Base-by-base conservation (phyloP, 345 rosid species). In the Euphorbia tirucalli region DNA sequence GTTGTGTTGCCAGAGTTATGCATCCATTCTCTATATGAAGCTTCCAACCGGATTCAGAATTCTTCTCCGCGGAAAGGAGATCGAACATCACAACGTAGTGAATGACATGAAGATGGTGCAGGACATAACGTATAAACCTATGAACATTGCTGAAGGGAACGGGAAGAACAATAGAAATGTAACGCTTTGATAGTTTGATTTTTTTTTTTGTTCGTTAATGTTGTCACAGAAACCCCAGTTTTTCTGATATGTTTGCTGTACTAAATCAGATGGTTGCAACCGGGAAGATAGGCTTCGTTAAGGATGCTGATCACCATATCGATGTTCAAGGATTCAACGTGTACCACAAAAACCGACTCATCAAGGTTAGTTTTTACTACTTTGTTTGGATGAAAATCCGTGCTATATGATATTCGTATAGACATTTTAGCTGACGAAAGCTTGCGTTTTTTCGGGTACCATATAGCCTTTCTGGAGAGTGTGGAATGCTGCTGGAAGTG, bases 241-340 rank as follows among this genome's bases (percentile, higher is more conserved):
- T n/a, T 2, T 70, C 67, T 35, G 28, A 9, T 49, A 10, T 0
- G 10, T 21, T n/a, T 61, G 37, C 48, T 76, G 66, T 46, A 16
- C 3, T 46, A 13, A 46, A 46, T 2, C 16, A 90, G 93, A 75
- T 85, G 82, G 80, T 64, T 50, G 96, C 94, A 30, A 39, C 56
- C 5, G 81, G 84, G 66, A 86, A 74, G 41, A 67, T 88, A n/a
- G 97, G 96, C 28, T 92, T 92, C 69, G 93, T 86, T 68, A 92
- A 92, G 84, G 97, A 92, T 81, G 96, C 97, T 15, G 54, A 32
- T 24, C 70, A 75, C 66, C 96, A 92, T 77, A 84, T 86, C 8
- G 92, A 92, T 65, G 76, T 90, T 58, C 96, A 92, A 67, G 97
- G 96, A 8, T 92, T 92, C 70, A 90, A 88, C 62, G 92, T 92